Evolutionary conservation across 306 rosid species (phyloP).

Genomic region (Corylus heterophylla): DNA sequence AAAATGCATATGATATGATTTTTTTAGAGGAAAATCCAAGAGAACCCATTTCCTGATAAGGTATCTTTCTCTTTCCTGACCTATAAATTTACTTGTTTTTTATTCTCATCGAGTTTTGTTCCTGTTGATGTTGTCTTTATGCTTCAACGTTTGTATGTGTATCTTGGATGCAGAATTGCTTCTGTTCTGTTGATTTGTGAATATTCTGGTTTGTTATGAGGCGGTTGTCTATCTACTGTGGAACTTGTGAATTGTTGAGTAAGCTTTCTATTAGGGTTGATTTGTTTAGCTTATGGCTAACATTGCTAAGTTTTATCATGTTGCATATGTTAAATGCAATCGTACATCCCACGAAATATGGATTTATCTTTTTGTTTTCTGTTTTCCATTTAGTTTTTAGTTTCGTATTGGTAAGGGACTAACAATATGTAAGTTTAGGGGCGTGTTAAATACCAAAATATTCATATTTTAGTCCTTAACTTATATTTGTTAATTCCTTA

Average conservation of each 20-base stretch:
- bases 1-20: not conserved
- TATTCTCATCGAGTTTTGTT: not conserved
- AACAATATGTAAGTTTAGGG: too few relatives aligned
- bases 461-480: too few relatives aligned
- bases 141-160: not conserved
- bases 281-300: too few relatives aligned
- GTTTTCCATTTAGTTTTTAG: too few relatives aligned
- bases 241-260: not conserved
- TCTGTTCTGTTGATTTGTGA: not conserved
- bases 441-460: too few relatives aligned
- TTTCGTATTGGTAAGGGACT: too few relatives aligned
- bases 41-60: constrained; percentile 14
- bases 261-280: too few relatives aligned
- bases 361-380: too few relatives aligned
- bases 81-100: not conserved
- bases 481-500: too few relatives aligned
- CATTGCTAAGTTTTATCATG: too few relatives aligned
- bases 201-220: not conserved
- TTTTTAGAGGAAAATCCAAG: constrained; percentile 8
- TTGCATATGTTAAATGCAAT: too few relatives aligned
- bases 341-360: too few relatives aligned
- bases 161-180: not conserved
- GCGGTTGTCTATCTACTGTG: not conserved
- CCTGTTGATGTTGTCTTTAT: not conserved
- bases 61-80: constrained; percentile 4